phyloP scores from a whole-genome alignment of 805 yeast species.

The Kuraishia capsulata region DNA sequence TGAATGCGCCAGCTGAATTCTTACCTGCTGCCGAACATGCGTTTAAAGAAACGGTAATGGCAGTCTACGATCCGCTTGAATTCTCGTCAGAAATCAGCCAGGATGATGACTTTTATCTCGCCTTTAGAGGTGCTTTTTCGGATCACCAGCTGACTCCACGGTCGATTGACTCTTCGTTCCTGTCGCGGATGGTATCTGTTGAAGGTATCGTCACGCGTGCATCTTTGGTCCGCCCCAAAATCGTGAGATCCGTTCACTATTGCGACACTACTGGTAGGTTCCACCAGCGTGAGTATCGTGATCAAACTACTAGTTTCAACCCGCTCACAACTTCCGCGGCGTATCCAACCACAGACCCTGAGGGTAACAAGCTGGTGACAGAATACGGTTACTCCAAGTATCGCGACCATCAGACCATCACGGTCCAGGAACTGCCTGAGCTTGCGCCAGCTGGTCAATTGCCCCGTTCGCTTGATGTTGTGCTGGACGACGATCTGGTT shows the following conservation, averaged over 20 bases:
- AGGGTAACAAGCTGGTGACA: constrained; percentile 79
- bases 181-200: constrained; percentile 76
- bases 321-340: constrained; percentile 76
- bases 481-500: constrained; percentile 92
- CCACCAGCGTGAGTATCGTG: constrained; percentile 87
- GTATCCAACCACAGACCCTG: constrained; percentile 88
- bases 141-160: constrained; percentile 82
- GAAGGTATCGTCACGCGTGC: constrained; percentile 96
- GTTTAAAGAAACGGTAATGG: constrained; percentile 65
- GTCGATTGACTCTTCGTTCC: constrained; percentile 64
- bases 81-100: constrained; percentile 45
- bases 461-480: constrained; percentile 86
- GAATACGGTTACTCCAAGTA: constrained; percentile 92
- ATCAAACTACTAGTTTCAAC: constrained; percentile 84
- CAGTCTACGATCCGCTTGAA: constrained; percentile 58
- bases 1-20: constrained; percentile 72
- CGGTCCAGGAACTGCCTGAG: constrained; percentile 97
- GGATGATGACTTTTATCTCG: constrained; percentile 59
- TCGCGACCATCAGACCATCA: constrained; percentile 86
- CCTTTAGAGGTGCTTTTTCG: constrained; percentile 89
- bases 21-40: constrained; percentile 89
- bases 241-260: constrained; percentile 86
- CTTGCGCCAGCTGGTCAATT: constrained; percentile 96
- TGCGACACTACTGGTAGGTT: constrained; percentile 78
- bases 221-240: constrained; percentile 87